phyloP scores from a whole-genome alignment of 306 rosid genomes.

The Dryas drummondii region DNA sequence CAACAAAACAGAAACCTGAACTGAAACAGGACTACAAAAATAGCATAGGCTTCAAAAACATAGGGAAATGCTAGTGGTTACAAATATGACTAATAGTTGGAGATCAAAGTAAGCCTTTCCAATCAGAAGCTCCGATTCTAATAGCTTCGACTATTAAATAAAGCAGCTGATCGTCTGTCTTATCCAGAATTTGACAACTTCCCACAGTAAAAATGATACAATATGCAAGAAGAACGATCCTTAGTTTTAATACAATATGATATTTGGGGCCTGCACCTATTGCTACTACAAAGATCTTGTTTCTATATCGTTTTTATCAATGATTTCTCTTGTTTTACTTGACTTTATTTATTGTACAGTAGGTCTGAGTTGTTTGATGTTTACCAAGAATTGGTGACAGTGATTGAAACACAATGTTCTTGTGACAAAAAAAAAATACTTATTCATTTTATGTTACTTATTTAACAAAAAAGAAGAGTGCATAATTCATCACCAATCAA shows the following conservation, averaged over 20 bases:
- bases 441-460: neutral
- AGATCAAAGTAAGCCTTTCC: neutral
- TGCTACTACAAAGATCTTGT: neutral
- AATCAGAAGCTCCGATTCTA: neutral
- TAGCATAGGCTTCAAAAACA: neutral
- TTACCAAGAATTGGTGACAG: neutral
- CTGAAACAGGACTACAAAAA: neutral
- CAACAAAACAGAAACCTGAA: neutral
- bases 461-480: neutral
- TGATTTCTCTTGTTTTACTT: neutral
- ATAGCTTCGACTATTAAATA: neutral
- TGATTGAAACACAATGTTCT: neutral
- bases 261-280: neutral
- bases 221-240: neutral
- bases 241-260: neutral
- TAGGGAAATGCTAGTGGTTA: neutral
- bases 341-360: neutral
- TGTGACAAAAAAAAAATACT: neutral
- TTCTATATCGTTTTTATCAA: neutral
- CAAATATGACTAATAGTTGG: neutral
- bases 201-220: neutral
- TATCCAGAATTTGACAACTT: too few relatives aligned
- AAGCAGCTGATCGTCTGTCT: neutral
- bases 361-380: slow-evolving; percentile 4
- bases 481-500: neutral